Conservation (phyloP, 768 basidiomycete species). For the Russula earlei region DNA sequence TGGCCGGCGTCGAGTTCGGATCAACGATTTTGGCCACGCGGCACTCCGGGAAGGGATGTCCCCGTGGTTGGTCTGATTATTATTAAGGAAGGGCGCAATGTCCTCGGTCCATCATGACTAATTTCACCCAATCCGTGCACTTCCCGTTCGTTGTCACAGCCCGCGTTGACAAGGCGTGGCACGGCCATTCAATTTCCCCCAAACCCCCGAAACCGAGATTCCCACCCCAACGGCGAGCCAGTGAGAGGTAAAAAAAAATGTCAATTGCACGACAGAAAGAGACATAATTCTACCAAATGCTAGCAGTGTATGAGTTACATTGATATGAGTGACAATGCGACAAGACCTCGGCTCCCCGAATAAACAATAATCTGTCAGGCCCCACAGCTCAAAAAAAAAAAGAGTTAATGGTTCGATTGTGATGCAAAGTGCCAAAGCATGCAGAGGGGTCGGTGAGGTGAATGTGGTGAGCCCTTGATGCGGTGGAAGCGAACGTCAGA, state of each 20-base stretch:
- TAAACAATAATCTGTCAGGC: conserved; percentile 9
- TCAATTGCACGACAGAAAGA: not conserved
- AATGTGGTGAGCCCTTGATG: conserved; percentile 7
- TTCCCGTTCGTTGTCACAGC: not conserved
- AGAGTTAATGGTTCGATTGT: not conserved
- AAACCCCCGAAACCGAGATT: not conserved
- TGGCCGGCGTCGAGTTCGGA: not conserved
- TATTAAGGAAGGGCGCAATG: too few relatives aligned
- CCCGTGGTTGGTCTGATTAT: not conserved
- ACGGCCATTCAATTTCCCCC: not conserved
- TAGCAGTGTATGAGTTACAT: conserved; percentile 7
- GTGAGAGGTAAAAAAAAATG: too few relatives aligned
- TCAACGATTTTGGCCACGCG: not conserved
- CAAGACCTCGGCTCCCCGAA: conserved; percentile 8
- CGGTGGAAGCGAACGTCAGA: conserved; percentile 7
- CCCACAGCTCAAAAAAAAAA: conserved; percentile 2
- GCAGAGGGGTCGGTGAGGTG: not conserved
- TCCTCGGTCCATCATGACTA: not conserved
- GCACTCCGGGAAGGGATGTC: not conserved
- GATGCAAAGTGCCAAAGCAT: not conserved
- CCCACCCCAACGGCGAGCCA: not conserved
- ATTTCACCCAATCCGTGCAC: not conserved
- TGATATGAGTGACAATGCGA: conserved; percentile 10
- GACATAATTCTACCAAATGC: conserved; percentile 16
- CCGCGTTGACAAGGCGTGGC: too few relatives aligned